Base-by-base conservation (phyloP, 164 flowering plant genomes). In the Aristolochia californica region DNA sequence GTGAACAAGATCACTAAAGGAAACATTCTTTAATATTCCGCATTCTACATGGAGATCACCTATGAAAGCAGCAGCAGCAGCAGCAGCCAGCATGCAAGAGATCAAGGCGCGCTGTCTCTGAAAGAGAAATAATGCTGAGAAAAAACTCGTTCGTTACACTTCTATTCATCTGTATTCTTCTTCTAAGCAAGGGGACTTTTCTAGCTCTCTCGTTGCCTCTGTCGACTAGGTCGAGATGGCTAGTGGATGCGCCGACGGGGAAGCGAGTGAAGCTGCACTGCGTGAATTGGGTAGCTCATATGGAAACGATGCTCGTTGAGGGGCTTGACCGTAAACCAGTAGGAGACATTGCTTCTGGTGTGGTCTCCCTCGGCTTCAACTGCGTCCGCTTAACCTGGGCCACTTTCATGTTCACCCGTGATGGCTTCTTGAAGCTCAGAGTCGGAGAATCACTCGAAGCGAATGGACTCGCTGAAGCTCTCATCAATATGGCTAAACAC, bases 331-430 rank as follows among this genome's bases (percentile, higher is more conserved):
- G 71, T 56, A 57, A 71, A 62, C 82, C 83, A 13, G 43, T 81
- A 2, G 45, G 22, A 17, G 61, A 55, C 18, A 72, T 79, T 11
- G 74, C 68, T 2, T 18, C 30, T 1, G 24, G 49, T 21, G 65
- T 81, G 0, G 45, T 63, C 20, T 56, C 72, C 1, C 48, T 67
- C 24, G 80, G 82, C 0, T 81, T 79, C 63, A 81, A 79, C 53
- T 73, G 79, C 59, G 83, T 81, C 9, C 74, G 85, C 15, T 70
- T 81, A 43, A 78, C 81, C 1, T 75, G 78, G 78, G 70, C 85
- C 3, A 68, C 72, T 5, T 69, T 49, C 54, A 70, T 77, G 78
- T 74, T 70, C 63, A 78, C 83, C 18, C 40, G 71, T 4, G 18
- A 25, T 3, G 2, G 8, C 17, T 56, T 50, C 24, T 61, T 55